Percentiles rank a stretch among this genome's conserved stretches.
Conservation (phyloP, 75 land plant species). For the Larix kaempferi region DNA sequence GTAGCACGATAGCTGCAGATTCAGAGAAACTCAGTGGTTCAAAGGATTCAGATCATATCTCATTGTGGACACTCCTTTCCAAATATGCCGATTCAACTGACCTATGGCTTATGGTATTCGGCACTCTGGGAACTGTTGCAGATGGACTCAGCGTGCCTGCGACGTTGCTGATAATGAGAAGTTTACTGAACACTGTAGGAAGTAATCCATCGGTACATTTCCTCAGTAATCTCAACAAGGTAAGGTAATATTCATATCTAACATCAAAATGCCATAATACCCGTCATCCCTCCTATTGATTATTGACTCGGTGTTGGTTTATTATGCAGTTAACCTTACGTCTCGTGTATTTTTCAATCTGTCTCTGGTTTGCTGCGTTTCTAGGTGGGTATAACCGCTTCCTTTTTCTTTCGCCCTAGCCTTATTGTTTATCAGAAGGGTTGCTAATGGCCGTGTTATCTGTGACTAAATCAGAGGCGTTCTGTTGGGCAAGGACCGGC, state of each 20-base stretch:
- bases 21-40: background rate
- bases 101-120: slow-evolving; percentile 48
- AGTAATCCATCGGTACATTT: background rate
- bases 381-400: slow-evolving; percentile 25
- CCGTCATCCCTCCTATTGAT: background rate
- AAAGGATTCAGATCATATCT: background rate
- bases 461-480: slow-evolving; percentile 36
- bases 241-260: too few species aligned
- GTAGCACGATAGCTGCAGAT: too few species aligned
- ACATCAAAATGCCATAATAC: too few species aligned
- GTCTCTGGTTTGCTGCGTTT: slow-evolving; percentile 30
- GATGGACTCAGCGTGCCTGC: slow-evolving; percentile 56
- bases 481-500: slow-evolving; percentile 54
- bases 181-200: slow-evolving; percentile 52
- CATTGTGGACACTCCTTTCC: slow-evolving; percentile 24
- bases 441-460: background rate
- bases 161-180: slow-evolving; percentile 21
- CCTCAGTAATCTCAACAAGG: too few species aligned
- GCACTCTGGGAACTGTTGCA: slow-evolving; percentile 53
- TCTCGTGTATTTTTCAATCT: slow-evolving; percentile 34
- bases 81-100: slow-evolving; percentile 55
- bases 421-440: background rate
- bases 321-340: slow-evolving; percentile 25
- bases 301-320: background rate
- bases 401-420: background rate